Evolutionary conservation across 2,329 filamentous ascomycete species (phyloP), one percentile per base, ranked within the genome.

Genomic region (Aspergillus quadrilineatus): DNA sequence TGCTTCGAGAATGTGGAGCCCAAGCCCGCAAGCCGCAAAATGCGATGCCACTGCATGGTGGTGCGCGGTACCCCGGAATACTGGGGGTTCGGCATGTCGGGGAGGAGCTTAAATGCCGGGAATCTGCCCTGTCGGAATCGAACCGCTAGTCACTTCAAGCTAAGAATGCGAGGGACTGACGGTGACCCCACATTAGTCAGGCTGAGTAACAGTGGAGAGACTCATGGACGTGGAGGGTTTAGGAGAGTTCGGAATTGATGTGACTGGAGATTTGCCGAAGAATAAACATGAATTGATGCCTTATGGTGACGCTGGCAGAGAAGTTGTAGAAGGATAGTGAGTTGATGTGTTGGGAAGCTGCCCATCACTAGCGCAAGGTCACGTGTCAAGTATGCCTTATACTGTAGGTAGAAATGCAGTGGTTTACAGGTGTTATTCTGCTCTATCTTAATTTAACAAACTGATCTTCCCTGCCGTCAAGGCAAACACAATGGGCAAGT

Each of bases 391-490:
- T 22, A 22, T 22, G 22, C 22, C 22, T 22, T 3, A 22, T 22
- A 22, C 22, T 22, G 22, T 22, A 22, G 1, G 22, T 45, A 28
- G 42, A 45, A 22, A 14, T 22, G 22, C 22, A 22, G 22, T 4
- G 22, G 22, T 22, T 22, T 22, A 22, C 2, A 22, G 22, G 22
- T 22, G 22, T 22, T 22, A 22, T 22, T 22, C 22, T 22, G 22
- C 22, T 36, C 14, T 36, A 36, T 36, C 58, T 53, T 68, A 74
- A 54, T 77, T 77, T 14, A 75, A 54, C 36, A 79, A 60, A 59
- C 74, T 79, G 28, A 79, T 75, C 45, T 72, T 73, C 4, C 77
- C 77, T 14, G 69, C 73, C 7, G 71, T 72, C 55, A 75, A 64
- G 15, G 63, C 68, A 50, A 60, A 68, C 41, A 67, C 59, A 49